phyloP scores from a whole-genome alignment of 2,329 filamentous ascomycete genomes.

The Fusarium transvaalense region DNA sequence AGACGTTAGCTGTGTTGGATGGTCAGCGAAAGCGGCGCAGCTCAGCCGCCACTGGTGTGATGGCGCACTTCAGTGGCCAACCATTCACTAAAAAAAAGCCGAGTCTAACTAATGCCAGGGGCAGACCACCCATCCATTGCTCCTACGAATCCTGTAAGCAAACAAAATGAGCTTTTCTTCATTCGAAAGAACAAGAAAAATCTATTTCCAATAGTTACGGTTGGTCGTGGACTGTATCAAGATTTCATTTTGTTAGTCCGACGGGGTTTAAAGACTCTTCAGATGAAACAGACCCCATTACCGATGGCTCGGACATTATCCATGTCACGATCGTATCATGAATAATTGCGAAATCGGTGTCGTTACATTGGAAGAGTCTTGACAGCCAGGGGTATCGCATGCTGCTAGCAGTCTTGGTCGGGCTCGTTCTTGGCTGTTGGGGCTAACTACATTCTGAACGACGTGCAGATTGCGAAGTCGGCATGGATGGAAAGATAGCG shows the following conservation, averaged over 20 bases:
- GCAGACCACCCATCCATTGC: background rate
- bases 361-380: background rate
- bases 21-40: constrained; percentile 34
- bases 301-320: constrained; percentile 19
- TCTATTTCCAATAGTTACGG: background rate
- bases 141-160: background rate
- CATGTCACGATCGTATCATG: constrained; percentile 13
- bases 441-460: background rate
- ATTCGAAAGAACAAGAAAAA: background rate
- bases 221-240: background rate
- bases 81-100: background rate
- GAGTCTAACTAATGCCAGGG: constrained; percentile 18
- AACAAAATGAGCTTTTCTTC: background rate
- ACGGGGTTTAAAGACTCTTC: fast-evolving
- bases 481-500: background rate
- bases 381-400: constrained; percentile 8
- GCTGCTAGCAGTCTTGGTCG: too few species aligned
- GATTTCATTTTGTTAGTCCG: background rate
- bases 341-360: background rate
- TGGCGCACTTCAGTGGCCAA: constrained; percentile 28
- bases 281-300: constrained; percentile 1
- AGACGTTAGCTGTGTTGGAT: constrained; percentile 4
- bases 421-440: too few species aligned
- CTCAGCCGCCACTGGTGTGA: constrained; percentile 5
- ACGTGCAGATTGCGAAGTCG: constrained; percentile 16